These are phyloP conservation scores for Plasmodium gaboni DNA, from an alignment of 169 alveolate species.

Conservation along the genomic window DNA sequence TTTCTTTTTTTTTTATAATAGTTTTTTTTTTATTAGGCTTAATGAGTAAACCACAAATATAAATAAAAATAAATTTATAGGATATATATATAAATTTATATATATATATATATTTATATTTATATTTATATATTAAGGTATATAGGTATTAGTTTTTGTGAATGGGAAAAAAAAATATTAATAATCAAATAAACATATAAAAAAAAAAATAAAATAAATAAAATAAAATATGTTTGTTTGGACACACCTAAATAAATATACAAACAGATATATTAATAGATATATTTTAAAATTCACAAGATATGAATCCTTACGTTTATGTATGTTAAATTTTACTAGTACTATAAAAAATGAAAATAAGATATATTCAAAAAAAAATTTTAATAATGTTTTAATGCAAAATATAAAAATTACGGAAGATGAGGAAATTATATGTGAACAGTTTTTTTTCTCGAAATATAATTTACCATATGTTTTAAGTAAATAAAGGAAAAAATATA, in stretches of 20 bases:
- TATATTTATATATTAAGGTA: too few species aligned
- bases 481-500: constrained; percentile 4
- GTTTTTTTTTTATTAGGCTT: too few species aligned
- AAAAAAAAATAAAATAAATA: neutral
- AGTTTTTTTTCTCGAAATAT: constrained; percentile 37
- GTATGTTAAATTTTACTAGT: constrained; percentile 23
- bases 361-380: constrained; percentile 44
- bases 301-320: neutral
- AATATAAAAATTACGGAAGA: constrained; percentile 52
- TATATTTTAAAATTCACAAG: constrained; percentile 4
- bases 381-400: constrained; percentile 69
- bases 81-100: too few species aligned
- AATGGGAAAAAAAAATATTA: constrained; percentile 3
- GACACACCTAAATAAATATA: constrained; percentile 19
- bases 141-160: too few species aligned
- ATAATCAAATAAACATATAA: neutral
- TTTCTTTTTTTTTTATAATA: too few species aligned
- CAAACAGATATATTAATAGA: constrained; percentile 5
- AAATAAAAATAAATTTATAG: too few species aligned
- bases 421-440: constrained; percentile 32
- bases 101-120: too few species aligned
- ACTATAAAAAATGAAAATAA: constrained; percentile 37
- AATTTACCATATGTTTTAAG: constrained; percentile 50
- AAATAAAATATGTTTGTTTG: constrained; percentile 42
- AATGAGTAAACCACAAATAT: too few species aligned